Evolutionary conservation across 106 monocot species (phyloP).

Genomic region (Alisma plantagoaquatica): DNA sequence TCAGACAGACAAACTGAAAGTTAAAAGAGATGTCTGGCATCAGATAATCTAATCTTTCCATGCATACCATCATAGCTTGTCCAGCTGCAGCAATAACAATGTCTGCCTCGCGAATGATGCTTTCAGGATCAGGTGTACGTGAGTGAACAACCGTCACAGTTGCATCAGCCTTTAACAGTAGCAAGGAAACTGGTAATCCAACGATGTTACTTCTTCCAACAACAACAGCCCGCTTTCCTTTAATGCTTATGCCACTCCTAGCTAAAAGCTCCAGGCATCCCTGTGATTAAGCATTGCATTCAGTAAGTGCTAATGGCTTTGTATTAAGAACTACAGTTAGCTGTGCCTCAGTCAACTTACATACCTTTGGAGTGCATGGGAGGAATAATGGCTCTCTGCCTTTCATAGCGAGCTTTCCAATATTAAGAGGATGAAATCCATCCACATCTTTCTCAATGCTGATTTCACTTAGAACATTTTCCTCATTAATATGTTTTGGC

Average conservation of each 20-base stretch:
- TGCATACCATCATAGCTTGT: constrained; percentile 88
- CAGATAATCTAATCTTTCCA: too few species aligned
- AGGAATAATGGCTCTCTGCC: constrained; percentile 81
- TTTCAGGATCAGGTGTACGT: constrained; percentile 49
- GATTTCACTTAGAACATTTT: constrained; percentile 69
- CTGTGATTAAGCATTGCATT: constrained; percentile 18
- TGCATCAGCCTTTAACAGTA: constrained; percentile 80
- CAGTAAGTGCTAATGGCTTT: too few species aligned
- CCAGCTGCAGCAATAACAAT: constrained; percentile 89
- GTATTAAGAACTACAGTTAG: too few species aligned
- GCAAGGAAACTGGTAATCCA: constrained; percentile 66
- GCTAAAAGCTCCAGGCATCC: constrained; percentile 86
- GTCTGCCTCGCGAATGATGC: constrained; percentile 68
- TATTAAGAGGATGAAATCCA: constrained; percentile 96
- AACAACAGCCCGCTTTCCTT: constrained; percentile 75
- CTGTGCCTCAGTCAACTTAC: too few species aligned
- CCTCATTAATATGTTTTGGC: constrained; percentile 93
- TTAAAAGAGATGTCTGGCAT: too few species aligned
- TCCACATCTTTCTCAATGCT: constrained; percentile 94
- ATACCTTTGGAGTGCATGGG: constrained; percentile 94
- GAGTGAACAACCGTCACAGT: constrained; percentile 87
- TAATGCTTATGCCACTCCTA: constrained; percentile 58
- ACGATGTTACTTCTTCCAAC: constrained; percentile 93
- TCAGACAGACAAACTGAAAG: too few species aligned
- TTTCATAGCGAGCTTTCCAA: constrained; percentile 98